A percentile compares a stretch with the other conserved stretches of the same genome.
These are phyloP conservation scores for Linanthus parryae DNA, from an alignment of 148 eudicot species.

Conservation along the genomic window DNA sequence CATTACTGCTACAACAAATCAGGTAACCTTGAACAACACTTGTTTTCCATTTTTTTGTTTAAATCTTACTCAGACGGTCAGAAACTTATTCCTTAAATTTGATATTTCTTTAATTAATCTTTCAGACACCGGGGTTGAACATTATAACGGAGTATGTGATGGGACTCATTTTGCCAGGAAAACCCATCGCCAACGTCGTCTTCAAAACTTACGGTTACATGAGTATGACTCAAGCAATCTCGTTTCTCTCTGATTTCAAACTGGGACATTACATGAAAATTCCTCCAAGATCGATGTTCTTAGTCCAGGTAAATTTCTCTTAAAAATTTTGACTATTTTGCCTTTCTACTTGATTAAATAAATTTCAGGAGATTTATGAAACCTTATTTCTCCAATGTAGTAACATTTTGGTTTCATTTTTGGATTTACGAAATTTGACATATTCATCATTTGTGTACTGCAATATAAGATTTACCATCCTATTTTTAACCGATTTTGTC, in stretches of 20 bases:
- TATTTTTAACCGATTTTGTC: too few relatives aligned
- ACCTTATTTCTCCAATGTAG: too few relatives aligned
- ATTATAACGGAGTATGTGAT: slow-evolving; percentile 40
- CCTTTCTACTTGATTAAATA: too few relatives aligned
- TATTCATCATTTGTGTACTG: too few relatives aligned
- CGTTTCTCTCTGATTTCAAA: slow-evolving; percentile 41
- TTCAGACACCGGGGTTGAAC: slow-evolving; percentile 38
- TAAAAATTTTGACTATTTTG: too few relatives aligned
- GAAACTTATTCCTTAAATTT: neutral
- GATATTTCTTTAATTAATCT: neutral
- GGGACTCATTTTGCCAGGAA: slow-evolving; percentile 36
- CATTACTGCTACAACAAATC: slow-evolving; percentile 45
- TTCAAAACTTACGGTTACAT: slow-evolving; percentile 47
- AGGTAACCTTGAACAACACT: slow-evolving; percentile 14
- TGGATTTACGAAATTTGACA: too few relatives aligned
- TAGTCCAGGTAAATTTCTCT: slow-evolving; percentile 34
- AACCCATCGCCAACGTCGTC: slow-evolving; percentile 45
- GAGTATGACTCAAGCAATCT: slow-evolving; percentile 44
- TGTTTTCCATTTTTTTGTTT: neutral
- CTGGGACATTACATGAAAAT: slow-evolving; percentile 53
- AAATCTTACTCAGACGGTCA: too few relatives aligned
- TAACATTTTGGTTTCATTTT: too few relatives aligned
- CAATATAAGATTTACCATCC: too few relatives aligned
- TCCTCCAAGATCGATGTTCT: slow-evolving; percentile 51
- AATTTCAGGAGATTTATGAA: too few relatives aligned